Evolutionary conservation across 257 asterid genomes (phyloP).

Genomic region (Solanum virginianum): DNA sequence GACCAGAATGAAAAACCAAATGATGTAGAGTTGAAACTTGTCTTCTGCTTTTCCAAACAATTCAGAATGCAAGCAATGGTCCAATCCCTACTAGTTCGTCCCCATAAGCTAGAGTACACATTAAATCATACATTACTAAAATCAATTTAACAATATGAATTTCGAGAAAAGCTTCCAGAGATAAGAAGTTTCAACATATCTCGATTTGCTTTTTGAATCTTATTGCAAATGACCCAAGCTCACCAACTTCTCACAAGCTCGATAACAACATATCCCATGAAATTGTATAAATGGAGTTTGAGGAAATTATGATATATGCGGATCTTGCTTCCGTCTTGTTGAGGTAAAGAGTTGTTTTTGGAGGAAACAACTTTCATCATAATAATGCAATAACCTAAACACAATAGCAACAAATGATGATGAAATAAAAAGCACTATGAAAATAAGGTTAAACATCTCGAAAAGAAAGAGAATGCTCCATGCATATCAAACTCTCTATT

Average conservation of each 20-base stretch:
- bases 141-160: not conserved
- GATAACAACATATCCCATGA: not conserved
- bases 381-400: not conserved
- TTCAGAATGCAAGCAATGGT: not conserved
- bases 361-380: not conserved
- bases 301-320: not conserved
- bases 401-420: not conserved
- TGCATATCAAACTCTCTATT: not conserved
- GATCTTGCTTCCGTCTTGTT: not conserved
- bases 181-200: not conserved
- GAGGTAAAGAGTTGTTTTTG: not conserved
- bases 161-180: not conserved
- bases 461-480: not conserved
- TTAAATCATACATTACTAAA: not conserved
- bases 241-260: not conserved
- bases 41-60: not conserved
- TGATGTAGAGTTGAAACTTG: not conserved
- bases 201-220: not conserved
- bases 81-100: not conserved
- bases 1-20: not conserved
- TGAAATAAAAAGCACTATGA: not conserved
- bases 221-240: not conserved
- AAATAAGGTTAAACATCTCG: not conserved
- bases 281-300: not conserved
- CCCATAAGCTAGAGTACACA: not conserved